phyloP scores from a whole-genome alignment of 345 rosid genomes.

The Syzygium oleosum region DNA sequence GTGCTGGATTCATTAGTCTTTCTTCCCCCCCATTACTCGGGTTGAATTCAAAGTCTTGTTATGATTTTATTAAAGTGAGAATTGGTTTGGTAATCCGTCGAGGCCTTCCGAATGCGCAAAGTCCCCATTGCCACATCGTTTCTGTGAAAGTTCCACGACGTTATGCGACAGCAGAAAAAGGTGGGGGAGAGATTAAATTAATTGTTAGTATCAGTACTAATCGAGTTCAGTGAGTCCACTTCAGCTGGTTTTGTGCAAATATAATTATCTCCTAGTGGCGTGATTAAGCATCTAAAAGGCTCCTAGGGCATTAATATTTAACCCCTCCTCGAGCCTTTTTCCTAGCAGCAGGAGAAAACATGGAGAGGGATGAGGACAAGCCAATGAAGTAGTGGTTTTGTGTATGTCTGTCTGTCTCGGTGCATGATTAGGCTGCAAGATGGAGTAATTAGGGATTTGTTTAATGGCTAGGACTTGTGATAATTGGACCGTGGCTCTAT shows the following conservation, averaged over 20 bases:
- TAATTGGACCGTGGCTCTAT: neutral
- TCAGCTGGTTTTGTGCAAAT: constrained; percentile 3
- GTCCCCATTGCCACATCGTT: neutral
- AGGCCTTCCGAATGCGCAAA: neutral
- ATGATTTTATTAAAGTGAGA: neutral
- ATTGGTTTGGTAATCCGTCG: neutral
- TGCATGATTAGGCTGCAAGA: constrained; percentile 13
- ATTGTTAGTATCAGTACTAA: neutral
- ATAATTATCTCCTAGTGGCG: constrained; percentile 7
- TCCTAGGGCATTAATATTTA: neutral
- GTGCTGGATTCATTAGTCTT: neutral
- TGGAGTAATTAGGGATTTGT: neutral
- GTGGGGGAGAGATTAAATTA: neutral
- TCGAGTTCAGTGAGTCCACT: constrained; percentile 10
- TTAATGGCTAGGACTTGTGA: neutral
- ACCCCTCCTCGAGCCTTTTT: neutral
- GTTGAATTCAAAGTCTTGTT: neutral
- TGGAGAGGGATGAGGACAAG: constrained; percentile 15
- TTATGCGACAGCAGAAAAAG: neutral
- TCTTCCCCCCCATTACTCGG: neutral
- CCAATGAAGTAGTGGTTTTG: constrained; percentile 44
- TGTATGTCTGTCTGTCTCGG: constrained; percentile 42
- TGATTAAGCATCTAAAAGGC: constrained; percentile 23
- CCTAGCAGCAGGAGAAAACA: neutral
- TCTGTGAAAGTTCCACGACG: neutral